Percentiles rank a stretch among this genome's conserved stretches.
These are phyloP conservation scores for Boletus sensibilis DNA, from an alignment of 768 basidiomycete species.

Conservation along the genomic window DNA sequence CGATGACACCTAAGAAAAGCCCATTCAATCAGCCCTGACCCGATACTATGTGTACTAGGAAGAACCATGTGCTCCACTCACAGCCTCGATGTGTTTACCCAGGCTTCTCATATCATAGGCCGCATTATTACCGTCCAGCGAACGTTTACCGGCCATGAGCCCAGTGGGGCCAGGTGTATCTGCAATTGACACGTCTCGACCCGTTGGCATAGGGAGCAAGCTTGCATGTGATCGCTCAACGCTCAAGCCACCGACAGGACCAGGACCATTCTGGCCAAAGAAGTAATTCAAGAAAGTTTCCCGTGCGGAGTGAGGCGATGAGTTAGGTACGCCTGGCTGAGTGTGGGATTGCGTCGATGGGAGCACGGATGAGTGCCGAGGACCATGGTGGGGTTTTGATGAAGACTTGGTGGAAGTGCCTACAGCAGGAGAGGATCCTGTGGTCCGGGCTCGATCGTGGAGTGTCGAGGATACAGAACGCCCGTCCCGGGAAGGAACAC, in stretches of 20 bases:
- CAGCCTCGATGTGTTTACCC: constrained; percentile 96
- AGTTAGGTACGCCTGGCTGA: constrained; percentile 34
- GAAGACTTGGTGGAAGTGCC: constrained; percentile 29
- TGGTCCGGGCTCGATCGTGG: constrained; percentile 68
- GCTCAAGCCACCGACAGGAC: constrained; percentile 60
- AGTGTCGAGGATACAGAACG: constrained; percentile 78
- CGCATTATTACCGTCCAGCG: constrained; percentile 73
- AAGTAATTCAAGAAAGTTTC: constrained; percentile 98
- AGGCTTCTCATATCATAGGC: constrained; percentile 99
- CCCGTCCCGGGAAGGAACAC: constrained; percentile 49
- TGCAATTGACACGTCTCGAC: constrained; percentile 60
- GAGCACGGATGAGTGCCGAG: constrained; percentile 33
- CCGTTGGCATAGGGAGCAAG: constrained; percentile 46
- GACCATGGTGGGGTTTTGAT: constrained; percentile 30
- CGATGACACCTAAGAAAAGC: constrained; percentile 46
- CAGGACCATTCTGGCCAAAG: constrained; percentile 88
- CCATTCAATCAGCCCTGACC: constrained; percentile 11
- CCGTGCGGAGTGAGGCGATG: constrained; percentile 58
- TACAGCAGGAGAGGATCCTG: constrained; percentile 34
- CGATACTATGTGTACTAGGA: constrained; percentile 4
- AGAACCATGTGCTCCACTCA: constrained; percentile 43
- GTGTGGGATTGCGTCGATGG: constrained; percentile 34
- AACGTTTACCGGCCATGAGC: constrained; percentile 63
- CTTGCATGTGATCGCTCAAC: constrained; percentile 38
- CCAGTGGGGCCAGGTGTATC: constrained; percentile 55